A percentile compares a stretch with the other conserved stretches of the same genome.
phyloP scores from a whole-genome alignment of 2,329 filamentous ascomycete species.

The Neonectria neomacrospora region DNA sequence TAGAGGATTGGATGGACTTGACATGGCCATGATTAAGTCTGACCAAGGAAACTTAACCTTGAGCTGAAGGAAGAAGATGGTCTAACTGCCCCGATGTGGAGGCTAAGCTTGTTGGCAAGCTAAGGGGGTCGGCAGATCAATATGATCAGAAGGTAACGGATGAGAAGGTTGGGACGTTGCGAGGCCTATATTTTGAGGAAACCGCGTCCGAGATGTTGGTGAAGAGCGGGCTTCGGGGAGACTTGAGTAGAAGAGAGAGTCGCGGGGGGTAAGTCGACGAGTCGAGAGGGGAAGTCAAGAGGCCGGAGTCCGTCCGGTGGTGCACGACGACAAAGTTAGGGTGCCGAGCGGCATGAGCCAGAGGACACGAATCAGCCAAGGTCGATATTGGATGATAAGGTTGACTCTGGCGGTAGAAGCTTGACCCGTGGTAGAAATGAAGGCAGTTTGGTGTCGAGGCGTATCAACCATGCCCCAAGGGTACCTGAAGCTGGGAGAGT shows the following conservation, averaged over 20 bases:
- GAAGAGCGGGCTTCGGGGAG: background rate
- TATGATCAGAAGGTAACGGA: background rate
- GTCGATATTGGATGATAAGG: slow-evolving; percentile 5
- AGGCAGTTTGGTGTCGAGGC: slow-evolving; percentile 12
- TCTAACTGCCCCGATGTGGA: slow-evolving; percentile 25
- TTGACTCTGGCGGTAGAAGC: slow-evolving; percentile 6
- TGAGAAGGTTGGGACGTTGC: slow-evolving; percentile 1
- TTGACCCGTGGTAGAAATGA: slow-evolving; percentile 14
- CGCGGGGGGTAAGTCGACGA: slow-evolving; percentile 1
- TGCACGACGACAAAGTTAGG: slow-evolving; percentile 7
- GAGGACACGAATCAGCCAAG: background rate
- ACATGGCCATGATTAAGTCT: slow-evolving; percentile 42
- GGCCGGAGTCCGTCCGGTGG: slow-evolving; percentile 3
- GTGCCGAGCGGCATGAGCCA: slow-evolving; percentile 7
- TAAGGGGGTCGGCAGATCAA: slow-evolving; percentile 6
- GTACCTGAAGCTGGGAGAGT: slow-evolving; percentile 10
- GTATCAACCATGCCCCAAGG: slow-evolving; percentile 13
- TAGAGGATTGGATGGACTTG: slow-evolving; percentile 52
- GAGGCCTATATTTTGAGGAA: slow-evolving; percentile 6
- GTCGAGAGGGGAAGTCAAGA: slow-evolving; percentile 9
- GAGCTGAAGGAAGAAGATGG: slow-evolving; percentile 19
- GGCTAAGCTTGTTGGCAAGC: slow-evolving; percentile 23
- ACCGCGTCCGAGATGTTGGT: background rate
- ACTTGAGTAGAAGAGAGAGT: slow-evolving; percentile 1
- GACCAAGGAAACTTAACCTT: slow-evolving; percentile 32